These are phyloP conservation scores for Ceriops tagal DNA, from an alignment of 345 rosid genomes.

Conservation along the genomic window DNA sequence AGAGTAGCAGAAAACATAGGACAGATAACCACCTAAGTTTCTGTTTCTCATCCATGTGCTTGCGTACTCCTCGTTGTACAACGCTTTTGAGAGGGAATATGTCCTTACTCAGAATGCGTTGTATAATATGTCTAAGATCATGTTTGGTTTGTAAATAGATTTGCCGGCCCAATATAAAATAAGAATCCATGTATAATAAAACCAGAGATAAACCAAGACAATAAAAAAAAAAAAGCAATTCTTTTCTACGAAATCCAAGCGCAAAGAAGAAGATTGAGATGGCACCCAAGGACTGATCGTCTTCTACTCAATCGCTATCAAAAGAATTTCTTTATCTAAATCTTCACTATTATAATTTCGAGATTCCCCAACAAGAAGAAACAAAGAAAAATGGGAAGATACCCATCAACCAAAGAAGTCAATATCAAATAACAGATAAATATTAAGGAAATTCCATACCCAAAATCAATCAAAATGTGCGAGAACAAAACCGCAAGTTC, in stretches of 20 bases:
- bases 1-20: too few relatives aligned
- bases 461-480: background rate
- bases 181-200: too few relatives aligned
- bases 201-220: background rate
- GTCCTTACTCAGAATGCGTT: too few relatives aligned
- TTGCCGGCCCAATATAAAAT: background rate
- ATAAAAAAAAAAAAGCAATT: background rate
- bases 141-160: too few relatives aligned
- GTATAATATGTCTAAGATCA: too few relatives aligned
- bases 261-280: background rate
- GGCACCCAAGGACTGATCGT: background rate
- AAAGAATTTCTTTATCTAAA: too few relatives aligned
- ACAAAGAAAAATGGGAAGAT: background rate
- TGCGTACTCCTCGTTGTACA: too few relatives aligned
- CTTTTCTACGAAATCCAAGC: background rate
- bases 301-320: background rate
- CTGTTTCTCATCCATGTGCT: too few relatives aligned
- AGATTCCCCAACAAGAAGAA: background rate
- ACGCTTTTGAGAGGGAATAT: too few relatives aligned
- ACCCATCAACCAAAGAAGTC: background rate
- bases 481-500: too few relatives aligned
- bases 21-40: too few relatives aligned
- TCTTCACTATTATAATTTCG: background rate
- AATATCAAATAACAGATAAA: background rate
- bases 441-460: background rate